Evolutionary conservation across 2,329 filamentous ascomycete genomes (phyloP).

Genomic region (Pestalotiopsis sp.): DNA sequence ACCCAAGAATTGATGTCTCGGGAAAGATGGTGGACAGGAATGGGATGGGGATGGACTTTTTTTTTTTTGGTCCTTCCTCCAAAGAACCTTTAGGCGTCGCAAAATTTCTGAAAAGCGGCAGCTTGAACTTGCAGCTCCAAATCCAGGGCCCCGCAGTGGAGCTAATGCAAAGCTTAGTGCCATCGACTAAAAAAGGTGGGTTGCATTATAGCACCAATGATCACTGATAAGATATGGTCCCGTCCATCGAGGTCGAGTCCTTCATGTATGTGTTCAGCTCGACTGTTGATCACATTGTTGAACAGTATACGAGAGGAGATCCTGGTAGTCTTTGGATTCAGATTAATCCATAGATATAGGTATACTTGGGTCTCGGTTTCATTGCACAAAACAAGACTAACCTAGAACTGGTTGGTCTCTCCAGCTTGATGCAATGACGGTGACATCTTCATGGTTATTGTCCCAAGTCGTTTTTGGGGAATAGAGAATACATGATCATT

Average conservation of each 20-base stretch:
- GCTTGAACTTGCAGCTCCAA: background rate
- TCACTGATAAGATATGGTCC: background rate
- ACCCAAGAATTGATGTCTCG: background rate
- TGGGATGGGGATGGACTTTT: background rate
- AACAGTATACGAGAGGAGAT: too few relatives aligned
- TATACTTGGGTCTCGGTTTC: too few relatives aligned
- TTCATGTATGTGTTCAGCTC: background rate
- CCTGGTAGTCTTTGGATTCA: too few relatives aligned
- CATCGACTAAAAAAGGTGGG: background rate
- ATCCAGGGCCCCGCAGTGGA: background rate
- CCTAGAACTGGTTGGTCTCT: too few relatives aligned
- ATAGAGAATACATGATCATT: too few relatives aligned
- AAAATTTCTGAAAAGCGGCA: conserved; percentile 1
- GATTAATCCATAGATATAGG: too few relatives aligned
- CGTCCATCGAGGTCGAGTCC: too few relatives aligned
- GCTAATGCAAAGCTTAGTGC: background rate
- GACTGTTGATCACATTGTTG: too few relatives aligned
- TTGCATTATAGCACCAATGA: background rate
- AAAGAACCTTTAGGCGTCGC: background rate
- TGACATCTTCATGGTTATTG: too few relatives aligned
- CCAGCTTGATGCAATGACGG: too few relatives aligned
- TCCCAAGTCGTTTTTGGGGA: too few relatives aligned
- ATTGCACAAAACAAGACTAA: too few relatives aligned
- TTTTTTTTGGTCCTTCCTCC: background rate
- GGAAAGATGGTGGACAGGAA: background rate